Conservation (phyloP, 1,139 yeast species). For the Debaryomyces sp. region DNA sequence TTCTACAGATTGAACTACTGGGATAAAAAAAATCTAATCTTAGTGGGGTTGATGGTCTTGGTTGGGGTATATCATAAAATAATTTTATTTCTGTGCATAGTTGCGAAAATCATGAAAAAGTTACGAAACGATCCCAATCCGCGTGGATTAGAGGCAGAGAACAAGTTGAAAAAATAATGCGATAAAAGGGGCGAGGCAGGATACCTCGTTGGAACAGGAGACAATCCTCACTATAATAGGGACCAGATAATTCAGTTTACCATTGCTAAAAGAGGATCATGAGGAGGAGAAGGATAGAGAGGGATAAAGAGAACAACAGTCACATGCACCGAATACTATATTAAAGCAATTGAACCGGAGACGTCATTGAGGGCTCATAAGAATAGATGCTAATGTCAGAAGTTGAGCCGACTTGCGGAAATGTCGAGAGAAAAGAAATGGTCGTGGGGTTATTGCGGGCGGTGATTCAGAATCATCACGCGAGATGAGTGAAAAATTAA, state of each 20-base stretch:
- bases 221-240: background rate
- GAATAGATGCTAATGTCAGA: background rate
- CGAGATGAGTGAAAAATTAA: slow-evolving; percentile 1
- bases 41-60: background rate
- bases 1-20: too few relatives aligned
- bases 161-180: background rate
- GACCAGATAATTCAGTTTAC: too few relatives aligned
- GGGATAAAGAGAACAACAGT: background rate
- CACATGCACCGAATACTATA: background rate
- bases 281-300: background rate
- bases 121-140: background rate
- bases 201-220: background rate
- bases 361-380: background rate
- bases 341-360: background rate
- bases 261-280: background rate
- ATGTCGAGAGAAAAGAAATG: background rate
- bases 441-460: background rate
- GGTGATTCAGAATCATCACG: background rate
- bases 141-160: background rate
- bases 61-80: background rate
- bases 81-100: background rate
- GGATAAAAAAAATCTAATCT: too few relatives aligned
- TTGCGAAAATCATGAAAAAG: background rate
- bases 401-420: background rate
- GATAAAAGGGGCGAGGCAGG: background rate